Evolutionary conservation across 2,329 filamentous ascomycete species (phyloP), one percentile per base, ranked within the genome.

Genomic region (Pseudogymnoascus sp.): DNA sequence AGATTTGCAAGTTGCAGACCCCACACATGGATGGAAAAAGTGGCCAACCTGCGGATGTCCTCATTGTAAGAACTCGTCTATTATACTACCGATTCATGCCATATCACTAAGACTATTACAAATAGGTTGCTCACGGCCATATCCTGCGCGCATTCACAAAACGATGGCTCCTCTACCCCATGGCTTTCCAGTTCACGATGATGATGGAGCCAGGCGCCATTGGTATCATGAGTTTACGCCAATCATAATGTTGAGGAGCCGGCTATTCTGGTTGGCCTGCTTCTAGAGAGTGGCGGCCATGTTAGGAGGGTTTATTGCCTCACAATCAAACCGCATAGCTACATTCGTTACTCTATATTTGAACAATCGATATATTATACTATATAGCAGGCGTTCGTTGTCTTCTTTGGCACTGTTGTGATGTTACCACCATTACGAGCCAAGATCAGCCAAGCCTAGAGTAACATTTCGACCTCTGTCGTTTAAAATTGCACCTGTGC

Each of bases 21-120:
- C 61, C 63, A 31, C 61, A 64, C 60, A 78, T 80, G 72, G 69
- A 75, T 49, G 76, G 75, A 1, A 75, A 74, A 61, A 72, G 52
- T 33, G 33, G 60, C 35, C 31, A 72, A 6, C 67, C 75, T 12
- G 69, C 69, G 18, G 76, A 79, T 68, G 68, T 79, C 7, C 61
- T 75, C 12, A 14, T 75, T 23, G 70, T 72, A 66, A 11, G 78
- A 81, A 67, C 60, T 59, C 59, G 69, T 11, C 2, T 38, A 38
- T 38, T n/a, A n/a, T n/a, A 38, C 35, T 38, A 31, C 8, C 28
- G 0, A n/a, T 14, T 9, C 12, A 40, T 40, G n/a, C 37, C 37
- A 40, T n/a, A 4, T n/a, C 6, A 16, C 37, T 40, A 9, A 40
- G 3, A 8, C 7, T 9, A 16, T 6, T 38, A 8, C n/a, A 40